These are phyloP conservation scores for Neocucurbitaria cava DNA, from an alignment of 2,329 filamentous ascomycete genomes.

Conservation along the genomic window DNA sequence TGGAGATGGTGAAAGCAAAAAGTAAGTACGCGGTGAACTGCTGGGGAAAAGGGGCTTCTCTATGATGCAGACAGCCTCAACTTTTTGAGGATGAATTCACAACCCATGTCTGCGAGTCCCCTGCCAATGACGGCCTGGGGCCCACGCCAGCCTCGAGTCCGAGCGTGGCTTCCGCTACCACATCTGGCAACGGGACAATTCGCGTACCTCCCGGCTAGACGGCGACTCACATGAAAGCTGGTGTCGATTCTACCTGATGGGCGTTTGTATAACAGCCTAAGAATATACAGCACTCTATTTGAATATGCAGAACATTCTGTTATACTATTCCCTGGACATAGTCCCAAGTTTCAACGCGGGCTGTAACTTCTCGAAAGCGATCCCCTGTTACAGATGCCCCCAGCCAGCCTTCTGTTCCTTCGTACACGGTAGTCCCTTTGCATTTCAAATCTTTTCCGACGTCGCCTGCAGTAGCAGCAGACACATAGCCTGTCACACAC, in stretches of 20 bases:
- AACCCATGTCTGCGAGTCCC: conserved; percentile 3
- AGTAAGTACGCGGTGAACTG: background rate
- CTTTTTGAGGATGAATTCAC: conserved; percentile 6
- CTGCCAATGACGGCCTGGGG: conserved; percentile 8
- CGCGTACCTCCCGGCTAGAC: conserved; percentile 19
- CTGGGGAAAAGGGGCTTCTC: conserved; percentile 9
- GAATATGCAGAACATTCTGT: background rate
- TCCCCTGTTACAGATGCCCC: conserved; percentile 9
- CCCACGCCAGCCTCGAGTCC: conserved; percentile 7
- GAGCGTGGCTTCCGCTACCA: conserved; percentile 8
- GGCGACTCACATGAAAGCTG: conserved; percentile 1
- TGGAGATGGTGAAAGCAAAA: background rate
- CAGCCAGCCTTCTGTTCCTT: background rate
- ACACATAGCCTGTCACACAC: conserved; percentile 6
- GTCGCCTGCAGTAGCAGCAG: conserved; percentile 2
- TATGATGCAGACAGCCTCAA: background rate
- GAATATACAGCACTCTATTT: conserved; percentile 3
- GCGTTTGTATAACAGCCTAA: background rate
- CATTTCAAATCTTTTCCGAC: background rate
- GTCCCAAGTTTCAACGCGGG: conserved; percentile 3
- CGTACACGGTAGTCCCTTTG: background rate
- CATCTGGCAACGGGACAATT: conserved; percentile 6
- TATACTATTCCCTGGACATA: background rate
- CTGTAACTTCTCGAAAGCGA: conserved; percentile 2
- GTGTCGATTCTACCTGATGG: background rate